Conservation (phyloP, 306 rosid genomes). For the Gastrolobium villosum region DNA sequence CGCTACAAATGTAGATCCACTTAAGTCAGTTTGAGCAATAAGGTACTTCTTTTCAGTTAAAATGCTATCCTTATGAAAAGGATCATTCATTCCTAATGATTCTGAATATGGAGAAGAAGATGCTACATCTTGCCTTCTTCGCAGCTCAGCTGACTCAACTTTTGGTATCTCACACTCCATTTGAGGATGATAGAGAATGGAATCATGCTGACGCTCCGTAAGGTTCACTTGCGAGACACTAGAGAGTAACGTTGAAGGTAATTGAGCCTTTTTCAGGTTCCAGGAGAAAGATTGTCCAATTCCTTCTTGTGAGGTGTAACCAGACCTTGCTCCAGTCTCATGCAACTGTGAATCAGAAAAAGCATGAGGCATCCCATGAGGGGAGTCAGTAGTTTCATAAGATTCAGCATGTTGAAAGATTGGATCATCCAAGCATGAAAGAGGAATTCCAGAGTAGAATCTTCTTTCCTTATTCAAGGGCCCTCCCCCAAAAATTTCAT, state of each 20-base stretch:
- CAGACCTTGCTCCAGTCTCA: constrained; percentile 67
- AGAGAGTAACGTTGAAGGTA: constrained; percentile 53
- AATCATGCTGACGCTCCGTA: constrained; percentile 50
- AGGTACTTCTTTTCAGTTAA: constrained; percentile 42
- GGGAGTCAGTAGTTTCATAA: constrained; percentile 44
- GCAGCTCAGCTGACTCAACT: constrained; percentile 54
- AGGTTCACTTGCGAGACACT: constrained; percentile 54
- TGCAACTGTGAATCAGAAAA: constrained; percentile 79
- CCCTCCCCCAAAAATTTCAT: constrained; percentile 51
- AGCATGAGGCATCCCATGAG: constrained; percentile 65
- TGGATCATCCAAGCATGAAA: constrained; percentile 49
- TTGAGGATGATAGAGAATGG: constrained; percentile 50
- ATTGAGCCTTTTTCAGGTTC: constrained; percentile 57
- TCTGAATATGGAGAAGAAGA: constrained; percentile 56
- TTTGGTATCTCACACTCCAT: constrained; percentile 53
- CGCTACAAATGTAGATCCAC: constrained; percentile 44
- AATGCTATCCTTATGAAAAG: constrained; percentile 45
- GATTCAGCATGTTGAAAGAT: constrained; percentile 50
- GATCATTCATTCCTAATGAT: constrained; percentile 49
- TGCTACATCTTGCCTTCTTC: constrained; percentile 50
- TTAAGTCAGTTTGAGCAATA: constrained; percentile 45
- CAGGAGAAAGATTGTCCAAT: constrained; percentile 56
- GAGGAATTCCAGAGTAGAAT: constrained; percentile 54
- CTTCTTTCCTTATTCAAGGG: constrained; percentile 53
- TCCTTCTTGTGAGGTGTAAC: constrained; percentile 65